Evolutionary conservation across 2,329 filamentous ascomycete genomes (phyloP).

Genomic region (Chrysoporthe deuterocubensis): DNA sequence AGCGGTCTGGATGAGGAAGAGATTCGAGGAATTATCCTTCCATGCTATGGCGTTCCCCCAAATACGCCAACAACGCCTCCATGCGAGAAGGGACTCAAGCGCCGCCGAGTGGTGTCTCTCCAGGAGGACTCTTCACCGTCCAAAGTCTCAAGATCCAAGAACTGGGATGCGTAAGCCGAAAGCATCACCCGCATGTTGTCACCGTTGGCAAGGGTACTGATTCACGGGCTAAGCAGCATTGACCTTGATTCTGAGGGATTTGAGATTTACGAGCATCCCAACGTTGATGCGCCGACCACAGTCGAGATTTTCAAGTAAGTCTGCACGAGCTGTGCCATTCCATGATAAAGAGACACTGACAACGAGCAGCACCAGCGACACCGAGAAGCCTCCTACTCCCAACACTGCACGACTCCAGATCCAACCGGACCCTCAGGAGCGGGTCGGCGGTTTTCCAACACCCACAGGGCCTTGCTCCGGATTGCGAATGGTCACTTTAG

Average conservation of each 20-base stretch:
- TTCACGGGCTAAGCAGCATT: neutral
- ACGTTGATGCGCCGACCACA: conserved; percentile 14
- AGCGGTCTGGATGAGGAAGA: neutral
- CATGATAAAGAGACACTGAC: neutral
- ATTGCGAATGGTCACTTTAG: too few species aligned
- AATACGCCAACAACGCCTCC: neutral
- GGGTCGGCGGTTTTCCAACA: neutral
- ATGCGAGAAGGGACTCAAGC: neutral
- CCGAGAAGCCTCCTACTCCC: neutral
- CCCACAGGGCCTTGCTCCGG: neutral
- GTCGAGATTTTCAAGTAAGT: conserved; percentile 19
- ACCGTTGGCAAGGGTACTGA: neutral
- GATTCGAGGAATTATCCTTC: neutral
- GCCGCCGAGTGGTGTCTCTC: conserved; percentile 5
- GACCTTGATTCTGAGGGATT: neutral
- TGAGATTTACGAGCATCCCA: neutral
- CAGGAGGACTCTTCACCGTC: neutral
- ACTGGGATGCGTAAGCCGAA: neutral
- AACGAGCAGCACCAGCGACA: conserved; percentile 8
- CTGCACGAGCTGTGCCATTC: neutral
- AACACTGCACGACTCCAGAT: neutral
- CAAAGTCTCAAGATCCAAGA: neutral
- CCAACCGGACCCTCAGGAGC: neutral
- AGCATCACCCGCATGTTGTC: neutral
- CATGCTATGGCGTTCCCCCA: neutral